A percentile compares a stretch with the other conserved stretches of the same genome.
These are phyloP conservation scores for Limnanthes douglasii DNA, from an alignment of 345 rosid genomes.

Conservation along the genomic window DNA sequence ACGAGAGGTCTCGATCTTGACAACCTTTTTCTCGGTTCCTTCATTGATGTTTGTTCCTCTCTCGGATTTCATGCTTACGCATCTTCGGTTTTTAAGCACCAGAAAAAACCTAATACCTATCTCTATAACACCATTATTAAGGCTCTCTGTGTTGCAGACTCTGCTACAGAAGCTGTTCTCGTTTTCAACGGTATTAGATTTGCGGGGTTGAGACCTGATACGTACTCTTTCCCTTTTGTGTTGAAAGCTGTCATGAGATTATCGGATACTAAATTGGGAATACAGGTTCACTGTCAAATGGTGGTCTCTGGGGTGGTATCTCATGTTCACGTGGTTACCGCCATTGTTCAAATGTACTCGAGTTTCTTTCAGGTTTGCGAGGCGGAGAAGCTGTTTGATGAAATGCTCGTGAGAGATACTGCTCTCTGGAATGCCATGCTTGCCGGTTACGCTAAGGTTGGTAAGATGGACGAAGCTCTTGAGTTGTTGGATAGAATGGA, in stretches of 20 bases:
- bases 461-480: constrained; percentile 27
- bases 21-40: constrained; percentile 23
- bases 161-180: constrained; percentile 15
- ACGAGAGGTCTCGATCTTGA: constrained; percentile 21
- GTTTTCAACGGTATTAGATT: constrained; percentile 34
- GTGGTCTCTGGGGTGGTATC: constrained; percentile 28
- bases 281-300: constrained; percentile 39
- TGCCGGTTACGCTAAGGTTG: constrained; percentile 30
- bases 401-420: constrained; percentile 13
- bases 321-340: constrained; percentile 24
- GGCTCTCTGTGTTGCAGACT: constrained; percentile 25
- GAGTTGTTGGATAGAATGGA: constrained; percentile 42
- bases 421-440: constrained; percentile 54
- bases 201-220: constrained; percentile 34
- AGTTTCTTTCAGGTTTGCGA: constrained; percentile 13
- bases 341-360: constrained; percentile 44
- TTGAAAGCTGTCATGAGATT: constrained; percentile 30
- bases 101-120: constrained; percentile 15
- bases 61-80: constrained; percentile 38
- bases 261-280: constrained; percentile 25
- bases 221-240: constrained; percentile 49
- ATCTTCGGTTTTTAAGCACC: constrained; percentile 21
- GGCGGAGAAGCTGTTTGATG: constrained; percentile 53
- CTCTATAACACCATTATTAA: constrained; percentile 46
- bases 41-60: constrained; percentile 31